Base-by-base conservation (phyloP, 192 early-diverging fungal species). In the Haplosporangium gracile region DNA sequence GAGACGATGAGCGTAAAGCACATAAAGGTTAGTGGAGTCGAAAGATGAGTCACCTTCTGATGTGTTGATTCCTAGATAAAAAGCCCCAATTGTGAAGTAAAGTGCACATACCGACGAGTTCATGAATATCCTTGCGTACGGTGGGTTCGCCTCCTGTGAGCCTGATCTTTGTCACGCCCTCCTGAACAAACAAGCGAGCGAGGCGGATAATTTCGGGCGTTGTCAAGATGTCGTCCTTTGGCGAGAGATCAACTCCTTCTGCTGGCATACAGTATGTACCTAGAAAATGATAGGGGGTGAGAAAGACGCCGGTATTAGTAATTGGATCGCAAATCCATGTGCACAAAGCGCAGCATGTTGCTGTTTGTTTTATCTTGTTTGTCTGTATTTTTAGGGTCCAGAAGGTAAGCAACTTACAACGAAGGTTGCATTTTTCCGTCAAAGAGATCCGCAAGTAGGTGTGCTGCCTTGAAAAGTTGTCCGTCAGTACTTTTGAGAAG, bases 81-180 rank as follows among this genome's bases (percentile, higher is more conserved):
- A 43, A 26, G 4, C 22, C 42, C 20, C 43, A 47, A 24, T 39
- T 20, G 20, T 26, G 74, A 55, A 73, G 69, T 9, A 29, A 55
- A 73, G 69, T 9, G 32, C 24, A 88, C 88, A 38, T 89, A 95
- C 93, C 93, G 34, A 99, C 93, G 29, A 99, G 90, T 32, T 97
- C 94, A 20, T 96, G 84, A 65, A 99, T 93, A 79, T 99, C 98
- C 70, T 94, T 95, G 76, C 98, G 92, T 40, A 99, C 93, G 1
- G 97, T 98, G 4, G 98, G 98, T 82, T 99, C 98, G 6, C 98
- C 98, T 71, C 98, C 98, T 0, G 98, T 99, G 51, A 99, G 87
- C 65, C 97, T 92, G 76, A 99, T 98, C 90, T 99, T 99, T 55
- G 93, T 95, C 4, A 98, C 96, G 16, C 97, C 97, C 71, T 97